Evolutionary conservation across 2,329 filamentous ascomycete species (phyloP), one percentile per base, ranked within the genome.

Genomic region (Zymoseptoria pseudotritici): DNA sequence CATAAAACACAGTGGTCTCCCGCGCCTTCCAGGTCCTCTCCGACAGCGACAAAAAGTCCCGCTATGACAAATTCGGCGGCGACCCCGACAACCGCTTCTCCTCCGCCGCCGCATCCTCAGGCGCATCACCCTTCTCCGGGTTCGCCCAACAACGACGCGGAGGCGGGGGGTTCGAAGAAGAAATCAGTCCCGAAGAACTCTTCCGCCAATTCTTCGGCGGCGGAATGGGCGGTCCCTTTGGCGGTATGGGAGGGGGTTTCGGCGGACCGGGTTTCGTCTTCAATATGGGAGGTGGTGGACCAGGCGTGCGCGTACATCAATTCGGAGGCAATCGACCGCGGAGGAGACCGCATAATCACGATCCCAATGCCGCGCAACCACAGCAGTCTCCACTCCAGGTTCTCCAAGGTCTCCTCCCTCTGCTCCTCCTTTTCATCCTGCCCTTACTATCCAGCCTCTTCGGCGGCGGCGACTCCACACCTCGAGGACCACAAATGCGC

Each of bases 201-300:
- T 99, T 99, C 78, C 87, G 93, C 72, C 86, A 93, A 64, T 99
- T 99, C 82, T 99, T 99, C 79, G 90, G 90, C 54, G 91, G 89
- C 50, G 82, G 69, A 83, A 84, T 54, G 86, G 86, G 88, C 78
- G 70, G 70, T 19, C 69, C 68, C 5, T 73, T 74, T 57, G 71
- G 71, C n/a, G 61, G 64, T 20, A 59, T 58, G 26, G 57, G 53
- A 59, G 63, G 62, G 53, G 63, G 63, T 8, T 65, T 66, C 51
- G 65, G 88, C 91, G 70, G 91, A 17, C 91, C 90, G 24, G 89
- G 91, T 68, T 97, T 97, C 74, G 90, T 96, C 58, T 97, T 97
- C 77, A 97, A 97, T 77, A 85, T 97, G 75, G 90, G 90, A 62
- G 26, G 26, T 4, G 72, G 72, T 31, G 90, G 91, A 7, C 91